Evolutionary conservation across 805 yeast genomes (phyloP).

Genomic region (Ogataea angusta): DNA sequence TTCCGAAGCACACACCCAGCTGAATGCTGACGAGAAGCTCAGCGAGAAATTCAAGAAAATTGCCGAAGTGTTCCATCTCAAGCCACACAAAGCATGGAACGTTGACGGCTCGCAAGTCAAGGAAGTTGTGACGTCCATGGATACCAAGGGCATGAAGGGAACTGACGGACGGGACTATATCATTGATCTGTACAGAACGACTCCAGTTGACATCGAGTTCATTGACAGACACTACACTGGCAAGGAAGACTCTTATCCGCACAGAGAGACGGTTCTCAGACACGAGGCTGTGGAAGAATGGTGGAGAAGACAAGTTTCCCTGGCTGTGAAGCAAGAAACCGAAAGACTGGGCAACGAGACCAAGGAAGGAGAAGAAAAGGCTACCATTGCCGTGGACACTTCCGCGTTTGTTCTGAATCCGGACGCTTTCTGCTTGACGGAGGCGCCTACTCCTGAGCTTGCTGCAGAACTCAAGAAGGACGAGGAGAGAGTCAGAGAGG

Average conservation of each 20-base stretch:
- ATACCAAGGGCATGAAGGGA: slow-evolving; percentile 82
- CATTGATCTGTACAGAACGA: slow-evolving; percentile 77
- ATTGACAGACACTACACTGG: slow-evolving; percentile 53
- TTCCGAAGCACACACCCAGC: slow-evolving; percentile 34
- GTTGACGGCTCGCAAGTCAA: slow-evolving; percentile 40
- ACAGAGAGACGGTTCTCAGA: slow-evolving; percentile 72
- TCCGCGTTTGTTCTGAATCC: slow-evolving; percentile 67
- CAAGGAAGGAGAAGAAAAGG: slow-evolving; percentile 36
- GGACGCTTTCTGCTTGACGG: slow-evolving; percentile 59
- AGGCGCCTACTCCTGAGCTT: slow-evolving; percentile 36
- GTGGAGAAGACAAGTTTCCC: slow-evolving; percentile 71
- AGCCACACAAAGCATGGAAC: slow-evolving; percentile 57
- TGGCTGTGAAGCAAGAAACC: slow-evolving; percentile 46
- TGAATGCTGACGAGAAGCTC: slow-evolving; percentile 52
- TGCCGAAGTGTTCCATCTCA: slow-evolving; percentile 75
- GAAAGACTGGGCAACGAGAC: slow-evolving; percentile 36
- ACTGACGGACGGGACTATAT: slow-evolving; percentile 81
- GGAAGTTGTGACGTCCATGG: slow-evolving; percentile 65
- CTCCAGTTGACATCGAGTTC: slow-evolving; percentile 82
- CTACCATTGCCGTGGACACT: slow-evolving; percentile 50
- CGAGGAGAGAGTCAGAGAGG: slow-evolving; percentile 61
- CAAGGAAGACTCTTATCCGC: slow-evolving; percentile 67
- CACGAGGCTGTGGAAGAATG: slow-evolving; percentile 88
- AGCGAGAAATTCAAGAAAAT: slow-evolving; percentile 54
- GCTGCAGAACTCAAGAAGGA: slow-evolving; percentile 44